Evolutionary conservation across 2,329 filamentous ascomycete genomes (phyloP), one percentile per base, ranked within the genome.

Genomic region (Epichloe elymi): DNA sequence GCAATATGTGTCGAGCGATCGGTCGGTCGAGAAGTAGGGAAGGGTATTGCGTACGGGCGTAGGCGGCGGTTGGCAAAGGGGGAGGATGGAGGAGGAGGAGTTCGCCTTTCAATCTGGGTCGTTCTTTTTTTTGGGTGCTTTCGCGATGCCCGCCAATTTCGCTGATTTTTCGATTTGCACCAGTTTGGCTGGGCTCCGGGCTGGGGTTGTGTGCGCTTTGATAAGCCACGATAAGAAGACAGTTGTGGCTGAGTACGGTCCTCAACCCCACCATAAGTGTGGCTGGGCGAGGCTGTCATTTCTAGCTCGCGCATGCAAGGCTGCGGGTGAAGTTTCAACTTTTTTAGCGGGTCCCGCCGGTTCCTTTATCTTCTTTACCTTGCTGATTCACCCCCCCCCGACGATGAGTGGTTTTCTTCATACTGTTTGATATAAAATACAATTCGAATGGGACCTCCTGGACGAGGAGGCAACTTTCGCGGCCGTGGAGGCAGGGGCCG

Each of bases 181-280:
- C 38, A 35, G 63, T 64, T 64, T 67, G 66, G 66, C 65, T 66
- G 69, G 50, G 66, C 56, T 58, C 56, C 55, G 52, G 51, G 63
- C 65, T 66, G 65, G 66, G 70, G 68, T 74, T 76, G 74, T 76
- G 74, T 76, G 74, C 70, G 72, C 73, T 70, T 72, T 74, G 73
- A 74, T 74, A 75, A 73, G 51, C 48, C 51, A 42, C 57, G 68
- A 71, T 69, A 70, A 69, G 62, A 54, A 23, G 12, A n/a, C 17
- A n/a, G 57, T 60, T 65, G 66, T 64, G 64, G 62, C 51, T 47
- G 48, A 17, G n/a, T 14, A 45, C n/a, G 37, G 49, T 20, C 17
- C n/a, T 2, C 41, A 41, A 40, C 60, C 62, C 65, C 63, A 64
- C 61, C 56, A 61, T 51, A 0, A 4, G 4, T 63, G 65, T 67